phyloP scores from a whole-genome alignment of 306 rosid species.

The Rosa lucieae region DNA sequence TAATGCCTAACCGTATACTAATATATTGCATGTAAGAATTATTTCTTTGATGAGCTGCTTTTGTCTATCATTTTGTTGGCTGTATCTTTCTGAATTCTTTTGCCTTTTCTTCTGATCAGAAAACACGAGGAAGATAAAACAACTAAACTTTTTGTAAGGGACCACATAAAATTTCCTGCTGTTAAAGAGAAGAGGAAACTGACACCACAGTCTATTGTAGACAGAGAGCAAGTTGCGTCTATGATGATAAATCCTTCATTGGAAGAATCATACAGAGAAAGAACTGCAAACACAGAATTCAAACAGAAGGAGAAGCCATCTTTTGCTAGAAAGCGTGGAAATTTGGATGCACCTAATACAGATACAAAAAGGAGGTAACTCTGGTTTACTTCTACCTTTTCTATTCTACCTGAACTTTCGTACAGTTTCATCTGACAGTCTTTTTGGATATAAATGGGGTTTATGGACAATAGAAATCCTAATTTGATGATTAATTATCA shows the following conservation, averaged over 20 bases:
- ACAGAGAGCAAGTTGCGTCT: slow-evolving; percentile 26
- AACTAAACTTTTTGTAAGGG: slow-evolving; percentile 44
- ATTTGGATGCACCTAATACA: not conserved
- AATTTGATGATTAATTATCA: not conserved
- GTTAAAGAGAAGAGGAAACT: slow-evolving; percentile 24
- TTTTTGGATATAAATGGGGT: not conserved
- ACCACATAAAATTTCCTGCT: slow-evolving; percentile 54
- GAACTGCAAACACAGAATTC: too few species aligned
- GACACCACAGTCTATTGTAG: slow-evolving; percentile 11
- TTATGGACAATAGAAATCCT: not conserved
- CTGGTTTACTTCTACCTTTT: not conserved
- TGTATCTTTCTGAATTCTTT: not conserved
- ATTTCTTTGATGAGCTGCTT: slow-evolving; percentile 13
- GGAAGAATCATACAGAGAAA: not conserved
- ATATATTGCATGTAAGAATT: slow-evolving; percentile 68
- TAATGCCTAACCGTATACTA: slow-evolving; percentile 52
- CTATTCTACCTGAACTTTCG: not conserved
- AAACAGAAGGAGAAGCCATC: not conserved
- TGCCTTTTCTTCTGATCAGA: slow-evolving; percentile 40
- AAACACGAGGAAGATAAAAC: slow-evolving; percentile 46
- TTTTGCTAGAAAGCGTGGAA: not conserved
- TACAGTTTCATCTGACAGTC: not conserved
- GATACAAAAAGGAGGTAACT: not conserved
- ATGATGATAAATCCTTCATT: not conserved
- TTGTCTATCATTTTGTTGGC: not conserved